Conservation (phyloP, 768 basidiomycete genomes). For the Tricholoma hemisulphureum region DNA sequence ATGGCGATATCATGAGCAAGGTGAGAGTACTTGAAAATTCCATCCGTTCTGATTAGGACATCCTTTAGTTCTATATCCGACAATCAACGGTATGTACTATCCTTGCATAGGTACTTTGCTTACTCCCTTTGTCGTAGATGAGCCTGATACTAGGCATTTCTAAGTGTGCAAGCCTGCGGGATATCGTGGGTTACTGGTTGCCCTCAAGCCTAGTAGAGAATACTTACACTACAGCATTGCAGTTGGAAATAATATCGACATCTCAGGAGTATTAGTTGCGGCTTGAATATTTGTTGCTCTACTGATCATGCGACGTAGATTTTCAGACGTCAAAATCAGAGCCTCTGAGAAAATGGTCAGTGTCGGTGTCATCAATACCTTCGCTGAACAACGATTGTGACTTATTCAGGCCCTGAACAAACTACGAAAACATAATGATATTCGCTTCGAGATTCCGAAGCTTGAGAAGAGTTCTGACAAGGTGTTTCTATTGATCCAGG, state of each 20-base stretch:
- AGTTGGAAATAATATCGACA: conserved; percentile 64
- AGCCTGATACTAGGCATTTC: conserved; percentile 59
- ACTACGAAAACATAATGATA: conserved; percentile 68
- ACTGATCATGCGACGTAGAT: conserved; percentile 37
- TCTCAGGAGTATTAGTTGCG: conserved; percentile 60
- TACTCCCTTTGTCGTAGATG: conserved; percentile 48
- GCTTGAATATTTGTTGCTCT: not conserved
- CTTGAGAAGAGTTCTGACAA: conserved; percentile 74
- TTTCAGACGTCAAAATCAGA: conserved; percentile 67
- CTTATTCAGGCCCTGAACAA: conserved; percentile 54
- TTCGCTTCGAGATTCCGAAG: conserved; percentile 74
- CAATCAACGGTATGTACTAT: conserved; percentile 55
- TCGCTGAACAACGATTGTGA: not conserved
- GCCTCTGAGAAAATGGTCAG: conserved; percentile 71
- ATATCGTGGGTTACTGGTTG: conserved; percentile 53
- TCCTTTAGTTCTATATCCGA: conserved; percentile 66
- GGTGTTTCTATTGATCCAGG: conserved; percentile 78
- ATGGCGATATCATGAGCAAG: conserved; percentile 87
- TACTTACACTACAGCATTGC: conserved; percentile 3
- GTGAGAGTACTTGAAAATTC: conserved; percentile 34
- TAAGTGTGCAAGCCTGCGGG: conserved; percentile 52
- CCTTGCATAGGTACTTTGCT: not conserved
- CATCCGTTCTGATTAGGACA: conserved; percentile 2
- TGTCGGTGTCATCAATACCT: not conserved
- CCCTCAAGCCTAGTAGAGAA: not conserved